Evolutionary conservation across 768 basidiomycete genomes (phyloP).

Genomic region (Paxillus involutus): DNA sequence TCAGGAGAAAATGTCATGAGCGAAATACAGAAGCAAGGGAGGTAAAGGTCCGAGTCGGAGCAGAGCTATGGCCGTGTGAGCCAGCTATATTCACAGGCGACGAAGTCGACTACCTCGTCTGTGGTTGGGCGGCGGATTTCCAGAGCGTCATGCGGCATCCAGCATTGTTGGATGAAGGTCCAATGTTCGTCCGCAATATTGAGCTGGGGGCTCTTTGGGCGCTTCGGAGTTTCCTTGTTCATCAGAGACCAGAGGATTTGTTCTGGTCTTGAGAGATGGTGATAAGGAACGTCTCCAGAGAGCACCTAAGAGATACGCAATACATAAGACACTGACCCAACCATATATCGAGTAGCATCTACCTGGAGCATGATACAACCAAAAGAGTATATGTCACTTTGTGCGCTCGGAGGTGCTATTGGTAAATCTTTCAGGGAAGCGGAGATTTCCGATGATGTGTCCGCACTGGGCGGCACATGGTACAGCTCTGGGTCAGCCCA

Average conservation of each 20-base stretch:
- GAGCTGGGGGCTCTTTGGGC: constrained; percentile 15
- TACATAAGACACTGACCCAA: background rate
- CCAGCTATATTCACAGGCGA: background rate
- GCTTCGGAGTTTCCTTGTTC: constrained; percentile 22
- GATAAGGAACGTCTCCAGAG: background rate
- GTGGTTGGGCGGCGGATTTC: background rate
- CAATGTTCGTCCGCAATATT: constrained; percentile 40
- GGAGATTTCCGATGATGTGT: background rate
- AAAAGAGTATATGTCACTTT: constrained; percentile 44
- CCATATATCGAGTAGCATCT: constrained; percentile 27
- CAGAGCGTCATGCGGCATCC: constrained; percentile 16
- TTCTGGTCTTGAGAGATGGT: background rate
- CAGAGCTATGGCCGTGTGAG: background rate
- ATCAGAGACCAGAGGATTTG: constrained; percentile 8
- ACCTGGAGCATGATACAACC: constrained; percentile 33
- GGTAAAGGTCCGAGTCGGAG: background rate
- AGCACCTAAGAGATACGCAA: constrained; percentile 11
- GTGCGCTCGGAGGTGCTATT: constrained; percentile 15
- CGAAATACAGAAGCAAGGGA: background rate
- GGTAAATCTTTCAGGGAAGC: background rate
- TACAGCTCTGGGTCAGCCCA: constrained; percentile 44
- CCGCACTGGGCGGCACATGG: background rate
- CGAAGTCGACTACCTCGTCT: constrained; percentile 1
- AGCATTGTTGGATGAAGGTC: constrained; percentile 42
- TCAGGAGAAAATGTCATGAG: background rate